A percentile compares a stretch with the other conserved stretches of the same genome.
Conservation (phyloP, 257 asterid genomes). For the Solanum chilense region DNA sequence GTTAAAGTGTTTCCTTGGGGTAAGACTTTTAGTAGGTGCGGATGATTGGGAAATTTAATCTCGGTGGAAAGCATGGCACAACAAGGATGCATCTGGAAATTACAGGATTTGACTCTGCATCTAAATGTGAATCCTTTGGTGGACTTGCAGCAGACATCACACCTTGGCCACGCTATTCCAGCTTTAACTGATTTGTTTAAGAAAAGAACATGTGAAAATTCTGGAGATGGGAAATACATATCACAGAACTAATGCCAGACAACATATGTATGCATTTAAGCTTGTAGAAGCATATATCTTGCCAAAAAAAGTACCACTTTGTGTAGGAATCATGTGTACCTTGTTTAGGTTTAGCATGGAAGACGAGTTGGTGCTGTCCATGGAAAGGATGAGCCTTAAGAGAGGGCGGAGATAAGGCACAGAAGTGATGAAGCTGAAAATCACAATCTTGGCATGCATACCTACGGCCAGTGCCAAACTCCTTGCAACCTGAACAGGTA, state of each 20-base stretch:
- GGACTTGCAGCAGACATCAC: conserved; percentile 61
- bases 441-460: conserved; percentile 56
- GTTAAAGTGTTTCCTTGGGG: conserved; percentile 13
- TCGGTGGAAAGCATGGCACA: conserved; percentile 66
- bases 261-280: background rate
- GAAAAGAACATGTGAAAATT: background rate
- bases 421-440: conserved; percentile 76
- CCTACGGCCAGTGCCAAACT: conserved; percentile 69
- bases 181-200: conserved; percentile 13
- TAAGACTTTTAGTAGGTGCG: conserved; percentile 37
- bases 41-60: conserved; percentile 29
- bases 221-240: background rate
- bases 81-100: conserved; percentile 88
- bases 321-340: conserved; percentile 18
- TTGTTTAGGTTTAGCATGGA: conserved; percentile 61
- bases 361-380: conserved; percentile 66
- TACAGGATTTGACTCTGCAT: conserved; percentile 55
- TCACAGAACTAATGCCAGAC: background rate
- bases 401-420: conserved; percentile 44
- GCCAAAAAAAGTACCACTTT: background rate
- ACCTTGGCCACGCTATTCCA: conserved; percentile 60
- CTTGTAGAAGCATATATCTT: background rate
- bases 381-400: conserved; percentile 64
- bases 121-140: conserved; percentile 59
- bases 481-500: conserved; percentile 64